These are phyloP conservation scores for Cyclotella baltica DNA, from an alignment of 108 stramenopile genomes.

Conservation along the genomic window DNA sequence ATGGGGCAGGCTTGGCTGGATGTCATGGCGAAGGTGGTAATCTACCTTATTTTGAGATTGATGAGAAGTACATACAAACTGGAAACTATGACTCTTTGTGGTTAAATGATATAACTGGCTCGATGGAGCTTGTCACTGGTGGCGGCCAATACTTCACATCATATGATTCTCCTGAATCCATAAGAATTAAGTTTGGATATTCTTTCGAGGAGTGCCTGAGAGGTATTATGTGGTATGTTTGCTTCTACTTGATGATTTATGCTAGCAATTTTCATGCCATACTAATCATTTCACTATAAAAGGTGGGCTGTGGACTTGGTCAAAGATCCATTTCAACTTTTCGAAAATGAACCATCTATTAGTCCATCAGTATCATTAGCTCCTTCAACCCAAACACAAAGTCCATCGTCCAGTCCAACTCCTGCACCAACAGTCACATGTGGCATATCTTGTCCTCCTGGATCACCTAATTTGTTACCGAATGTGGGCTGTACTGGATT, in stretches of 20 bases:
- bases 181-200: constrained; percentile 31
- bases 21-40: constrained; percentile 37
- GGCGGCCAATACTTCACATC: constrained; percentile 36
- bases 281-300: no score
- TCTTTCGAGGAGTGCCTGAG: constrained; percentile 30
- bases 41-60: constrained; percentile 40
- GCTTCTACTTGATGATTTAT: no score
- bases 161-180: constrained; percentile 38
- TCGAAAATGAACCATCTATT: neutral
- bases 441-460: constrained; percentile 8
- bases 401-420: constrained; percentile 7
- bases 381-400: constrained; percentile 15
- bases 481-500: constrained; percentile 20
- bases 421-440: constrained; percentile 11
- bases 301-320: constrained; percentile 41
- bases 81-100: constrained; percentile 37
- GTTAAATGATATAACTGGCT: constrained; percentile 24
- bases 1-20: constrained; percentile 29
- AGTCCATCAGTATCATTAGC: constrained; percentile 13
- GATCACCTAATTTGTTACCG: constrained; percentile 2
- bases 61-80: constrained; percentile 25
- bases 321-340: constrained; percentile 18
- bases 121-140: constrained; percentile 38
- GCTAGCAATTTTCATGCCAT: no score
- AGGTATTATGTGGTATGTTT: constrained; percentile 54